Evolutionary conservation across 192 early-diverging fungal species (phyloP).

Genomic region (Coemansia asiatica): DNA sequence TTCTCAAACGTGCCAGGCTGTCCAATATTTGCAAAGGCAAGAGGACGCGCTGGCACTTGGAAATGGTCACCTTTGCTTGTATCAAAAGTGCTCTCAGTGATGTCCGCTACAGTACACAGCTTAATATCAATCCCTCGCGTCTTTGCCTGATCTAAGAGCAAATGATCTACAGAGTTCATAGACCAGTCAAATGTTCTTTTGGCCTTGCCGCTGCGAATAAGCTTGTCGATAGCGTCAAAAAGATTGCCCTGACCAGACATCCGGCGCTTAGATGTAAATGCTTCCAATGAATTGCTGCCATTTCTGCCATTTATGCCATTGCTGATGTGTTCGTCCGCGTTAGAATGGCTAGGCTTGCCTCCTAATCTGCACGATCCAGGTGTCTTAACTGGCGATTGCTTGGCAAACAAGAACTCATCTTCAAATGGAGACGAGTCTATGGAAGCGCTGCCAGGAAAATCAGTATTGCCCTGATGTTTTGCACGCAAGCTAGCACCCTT

Average conservation of each 20-base stretch:
- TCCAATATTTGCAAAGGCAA: slow-evolving; percentile 46
- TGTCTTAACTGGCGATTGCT: background rate
- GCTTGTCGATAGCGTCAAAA: slow-evolving; percentile 32
- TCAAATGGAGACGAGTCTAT: slow-evolving; percentile 23
- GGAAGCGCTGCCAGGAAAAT: background rate
- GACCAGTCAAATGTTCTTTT: slow-evolving; percentile 45
- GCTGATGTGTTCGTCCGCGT: background rate
- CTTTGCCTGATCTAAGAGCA: slow-evolving; percentile 27
- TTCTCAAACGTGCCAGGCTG: slow-evolving; percentile 39
- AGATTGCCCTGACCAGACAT: slow-evolving; percentile 27
- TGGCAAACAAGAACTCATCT: slow-evolving; percentile 5
- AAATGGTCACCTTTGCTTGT: background rate
- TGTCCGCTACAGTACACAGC: background rate
- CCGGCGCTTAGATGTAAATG: slow-evolving; percentile 8
- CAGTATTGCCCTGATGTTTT: background rate
- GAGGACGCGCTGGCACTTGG: background rate
- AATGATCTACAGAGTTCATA: slow-evolving; percentile 11
- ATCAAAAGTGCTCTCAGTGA: background rate
- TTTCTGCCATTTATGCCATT: too few species aligned
- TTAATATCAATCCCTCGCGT: slow-evolving; percentile 27
- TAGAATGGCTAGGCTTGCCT: background rate
- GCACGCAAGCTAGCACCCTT: background rate
- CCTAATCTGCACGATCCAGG: background rate
- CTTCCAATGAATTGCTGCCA: background rate
- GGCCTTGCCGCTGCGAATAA: slow-evolving; percentile 43